phyloP scores from a whole-genome alignment of 306 rosid genomes.

The Vicia faba region DNA sequence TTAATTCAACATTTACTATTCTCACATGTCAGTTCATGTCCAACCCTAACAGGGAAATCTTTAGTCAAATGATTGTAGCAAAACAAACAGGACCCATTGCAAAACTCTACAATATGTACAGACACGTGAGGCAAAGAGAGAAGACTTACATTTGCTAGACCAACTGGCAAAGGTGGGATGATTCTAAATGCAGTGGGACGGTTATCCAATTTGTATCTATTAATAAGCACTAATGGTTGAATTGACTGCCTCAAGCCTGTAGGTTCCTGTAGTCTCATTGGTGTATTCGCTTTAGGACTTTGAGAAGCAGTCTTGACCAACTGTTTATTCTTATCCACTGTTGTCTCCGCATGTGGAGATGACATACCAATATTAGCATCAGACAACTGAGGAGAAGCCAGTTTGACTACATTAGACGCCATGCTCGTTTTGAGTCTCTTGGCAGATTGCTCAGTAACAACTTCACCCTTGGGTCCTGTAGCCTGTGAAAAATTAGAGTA shows the following conservation, averaged over 20 bases:
- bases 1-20: conserved; percentile 29
- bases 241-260: conserved; percentile 58
- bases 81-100: conserved; percentile 6
- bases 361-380: conserved; percentile 47
- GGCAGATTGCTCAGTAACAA: conserved; percentile 60
- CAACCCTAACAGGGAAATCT: conserved; percentile 13
- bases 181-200: conserved; percentile 79
- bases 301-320: conserved; percentile 43
- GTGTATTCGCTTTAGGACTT: conserved; percentile 64
- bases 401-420: conserved; percentile 54
- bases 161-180: conserved; percentile 75
- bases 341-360: conserved; percentile 52
- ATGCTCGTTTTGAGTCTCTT: conserved; percentile 71
- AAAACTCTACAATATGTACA: conserved; percentile 8
- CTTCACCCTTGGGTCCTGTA: conserved; percentile 69
- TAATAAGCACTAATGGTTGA: conserved; percentile 55
- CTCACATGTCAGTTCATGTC: conserved; percentile 18
- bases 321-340: conserved; percentile 56
- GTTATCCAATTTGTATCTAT: conserved; percentile 79
- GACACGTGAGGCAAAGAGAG: conserved; percentile 22
- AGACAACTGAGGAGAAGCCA: conserved; percentile 54
- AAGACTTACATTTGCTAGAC: conserved; percentile 74
- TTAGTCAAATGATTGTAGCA: background rate
- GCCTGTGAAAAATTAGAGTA: conserved; percentile 56
- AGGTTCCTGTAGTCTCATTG: conserved; percentile 52